Conservation (phyloP, 108 stramenopile genomes). For the Cylindrotheca fusiformis region DNA sequence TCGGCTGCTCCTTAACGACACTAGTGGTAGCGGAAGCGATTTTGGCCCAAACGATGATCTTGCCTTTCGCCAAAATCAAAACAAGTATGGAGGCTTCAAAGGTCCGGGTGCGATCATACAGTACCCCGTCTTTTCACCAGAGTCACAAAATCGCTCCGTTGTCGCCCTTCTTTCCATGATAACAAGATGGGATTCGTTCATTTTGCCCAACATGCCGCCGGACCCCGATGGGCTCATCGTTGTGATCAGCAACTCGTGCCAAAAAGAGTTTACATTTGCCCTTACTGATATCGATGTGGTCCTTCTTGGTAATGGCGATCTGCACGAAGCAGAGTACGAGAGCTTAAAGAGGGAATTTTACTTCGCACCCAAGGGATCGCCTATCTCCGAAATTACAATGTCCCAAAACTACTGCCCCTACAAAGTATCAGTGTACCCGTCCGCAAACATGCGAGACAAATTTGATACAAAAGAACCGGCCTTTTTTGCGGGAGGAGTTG, state of each 20-base stretch:
- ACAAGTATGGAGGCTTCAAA: neutral
- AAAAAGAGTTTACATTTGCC: constrained; percentile 12
- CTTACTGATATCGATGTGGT: constrained; percentile 13
- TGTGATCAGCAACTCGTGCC: constrained; percentile 35
- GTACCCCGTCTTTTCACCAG: neutral
- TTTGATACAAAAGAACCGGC: constrained; percentile 27
- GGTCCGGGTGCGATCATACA: neutral
- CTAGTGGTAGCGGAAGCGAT: no score
- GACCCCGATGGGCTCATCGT: constrained; percentile 48
- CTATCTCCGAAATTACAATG: neutral
- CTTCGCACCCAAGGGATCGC: neutral
- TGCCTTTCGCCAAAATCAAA: neutral
- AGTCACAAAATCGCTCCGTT: constrained; percentile 4
- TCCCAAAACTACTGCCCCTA: constrained; percentile 10
- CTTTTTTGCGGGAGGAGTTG: constrained; percentile 32
- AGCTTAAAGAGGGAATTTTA: neutral
- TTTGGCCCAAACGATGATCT: neutral
- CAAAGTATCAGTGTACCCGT: constrained; percentile 45
- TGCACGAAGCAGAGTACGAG: constrained; percentile 9
- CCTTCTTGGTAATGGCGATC: constrained; percentile 10
- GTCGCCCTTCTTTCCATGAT: constrained; percentile 44
- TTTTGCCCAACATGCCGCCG: constrained; percentile 32
- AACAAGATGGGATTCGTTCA: constrained; percentile 43
- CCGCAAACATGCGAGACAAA: constrained; percentile 23
- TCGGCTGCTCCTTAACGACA: no score